These are phyloP conservation scores for Ambrosia artemisiifolia DNA, from an alignment of 129 eudicot species.

Conservation along the genomic window DNA sequence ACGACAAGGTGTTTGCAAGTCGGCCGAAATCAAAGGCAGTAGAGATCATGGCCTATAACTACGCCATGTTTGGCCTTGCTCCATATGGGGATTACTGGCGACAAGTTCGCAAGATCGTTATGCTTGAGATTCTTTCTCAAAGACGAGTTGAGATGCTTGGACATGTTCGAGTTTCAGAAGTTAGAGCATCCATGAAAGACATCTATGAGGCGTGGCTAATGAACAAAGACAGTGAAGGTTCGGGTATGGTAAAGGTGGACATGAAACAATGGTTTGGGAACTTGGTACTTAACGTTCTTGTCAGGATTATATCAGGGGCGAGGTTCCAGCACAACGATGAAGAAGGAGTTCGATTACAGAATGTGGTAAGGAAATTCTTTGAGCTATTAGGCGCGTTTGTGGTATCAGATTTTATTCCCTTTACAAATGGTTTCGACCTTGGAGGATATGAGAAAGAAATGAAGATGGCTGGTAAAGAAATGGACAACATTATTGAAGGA, in stretches of 20 bases:
- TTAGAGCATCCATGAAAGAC: slow-evolving; percentile 14
- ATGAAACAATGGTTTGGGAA: slow-evolving; percentile 30
- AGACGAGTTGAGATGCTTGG: slow-evolving; percentile 14
- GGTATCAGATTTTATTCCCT: slow-evolving; percentile 34
- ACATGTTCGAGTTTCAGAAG: slow-evolving; percentile 13
- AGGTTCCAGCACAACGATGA: slow-evolving; percentile 2
- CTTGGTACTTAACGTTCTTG: slow-evolving; percentile 4
- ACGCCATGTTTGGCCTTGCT: slow-evolving; percentile 17
- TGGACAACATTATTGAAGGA: slow-evolving; percentile 25
- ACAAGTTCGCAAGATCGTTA: slow-evolving; percentile 8
- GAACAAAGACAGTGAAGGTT: neutral
- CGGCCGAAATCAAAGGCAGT: slow-evolving; percentile 19
- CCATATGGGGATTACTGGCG: slow-evolving; percentile 34
- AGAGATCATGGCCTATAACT: slow-evolving; percentile 25
- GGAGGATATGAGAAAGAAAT: slow-evolving; percentile 36
- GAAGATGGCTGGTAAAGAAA: slow-evolving; percentile 20
- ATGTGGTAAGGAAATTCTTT: slow-evolving; percentile 4
- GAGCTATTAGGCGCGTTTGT: slow-evolving; percentile 24
- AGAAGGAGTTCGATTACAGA: slow-evolving; percentile 13
- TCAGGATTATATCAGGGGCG: slow-evolving; percentile 19
- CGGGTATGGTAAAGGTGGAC: slow-evolving; percentile 14
- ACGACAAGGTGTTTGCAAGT: slow-evolving; percentile 21
- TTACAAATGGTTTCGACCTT: slow-evolving; percentile 26
- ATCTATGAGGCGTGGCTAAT: slow-evolving; percentile 11
- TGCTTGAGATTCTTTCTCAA: slow-evolving; percentile 16